Evolutionary conservation across 2,329 filamentous ascomycete species (phyloP).

Genomic region (Microcyclospora tardicrescens): DNA sequence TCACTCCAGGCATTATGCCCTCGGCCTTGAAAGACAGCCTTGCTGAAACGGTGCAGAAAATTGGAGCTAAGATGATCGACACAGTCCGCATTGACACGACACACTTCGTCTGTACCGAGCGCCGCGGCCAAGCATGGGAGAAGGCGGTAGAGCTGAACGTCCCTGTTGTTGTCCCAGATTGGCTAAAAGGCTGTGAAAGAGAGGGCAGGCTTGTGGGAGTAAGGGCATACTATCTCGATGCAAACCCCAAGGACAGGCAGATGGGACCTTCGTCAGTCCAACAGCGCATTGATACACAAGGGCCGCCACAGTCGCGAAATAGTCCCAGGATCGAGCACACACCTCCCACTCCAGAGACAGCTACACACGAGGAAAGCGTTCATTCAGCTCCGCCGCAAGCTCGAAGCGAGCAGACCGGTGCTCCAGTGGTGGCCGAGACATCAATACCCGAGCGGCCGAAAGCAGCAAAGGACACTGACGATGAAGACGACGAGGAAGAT

Average conservation of each 20-base stretch:
- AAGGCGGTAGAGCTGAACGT: slow-evolving; percentile 97
- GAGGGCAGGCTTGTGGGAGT: slow-evolving; percentile 88
- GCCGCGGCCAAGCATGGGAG: slow-evolving; percentile 81
- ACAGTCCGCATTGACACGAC: slow-evolving; percentile 91
- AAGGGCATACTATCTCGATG: slow-evolving; percentile 90
- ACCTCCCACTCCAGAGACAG: slow-evolving; percentile 36
- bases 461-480: background rate
- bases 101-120: slow-evolving; percentile 94
- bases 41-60: slow-evolving; percentile 63
- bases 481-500: slow-evolving; percentile 4
- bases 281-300: slow-evolving; percentile 11
- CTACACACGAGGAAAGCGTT: slow-evolving; percentile 6
- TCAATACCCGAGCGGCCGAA: background rate
- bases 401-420: background rate
- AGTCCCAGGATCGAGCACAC: slow-evolving; percentile 38
- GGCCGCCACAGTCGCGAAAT: slow-evolving; percentile 19
- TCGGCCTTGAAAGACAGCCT: slow-evolving; percentile 59
- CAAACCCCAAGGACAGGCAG: slow-evolving; percentile 52
- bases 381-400: slow-evolving; percentile 1
- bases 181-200: slow-evolving; percentile 91
- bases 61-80: slow-evolving; percentile 85
- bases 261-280: slow-evolving; percentile 28
- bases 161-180: slow-evolving; percentile 89
- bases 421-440: background rate
- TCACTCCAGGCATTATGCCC: slow-evolving; percentile 80